These are phyloP conservation scores for Firmiana major DNA, from an alignment of 345 rosid genomes.

Conservation along the genomic window DNA sequence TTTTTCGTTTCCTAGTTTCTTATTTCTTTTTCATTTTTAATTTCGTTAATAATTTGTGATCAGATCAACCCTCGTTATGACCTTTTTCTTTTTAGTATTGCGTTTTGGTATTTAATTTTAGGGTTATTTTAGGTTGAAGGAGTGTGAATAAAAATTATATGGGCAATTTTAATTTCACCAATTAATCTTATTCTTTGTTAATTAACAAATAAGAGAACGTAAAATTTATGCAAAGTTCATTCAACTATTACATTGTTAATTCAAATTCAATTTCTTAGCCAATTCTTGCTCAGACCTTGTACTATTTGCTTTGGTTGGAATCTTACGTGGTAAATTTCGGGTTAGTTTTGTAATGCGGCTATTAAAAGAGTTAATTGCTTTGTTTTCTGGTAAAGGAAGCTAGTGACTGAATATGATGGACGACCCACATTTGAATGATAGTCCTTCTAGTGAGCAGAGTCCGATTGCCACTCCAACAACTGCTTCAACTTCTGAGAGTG, in stretches of 20 bases:
- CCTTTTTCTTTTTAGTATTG: neutral
- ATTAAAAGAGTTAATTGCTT: neutral
- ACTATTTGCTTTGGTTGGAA: neutral
- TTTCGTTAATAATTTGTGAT: neutral
- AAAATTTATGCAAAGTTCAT: neutral
- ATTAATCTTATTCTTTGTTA: neutral
- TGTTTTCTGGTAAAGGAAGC: neutral
- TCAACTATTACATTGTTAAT: neutral
- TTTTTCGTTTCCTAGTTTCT: neutral
- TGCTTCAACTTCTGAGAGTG: slow-evolving; percentile 21
- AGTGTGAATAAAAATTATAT: neutral
- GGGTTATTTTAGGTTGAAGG: neutral
- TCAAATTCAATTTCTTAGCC: neutral
- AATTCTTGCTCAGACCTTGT: neutral
- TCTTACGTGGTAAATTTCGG: neutral
- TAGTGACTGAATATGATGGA: slow-evolving; percentile 15
- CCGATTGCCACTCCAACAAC: slow-evolving; percentile 26
- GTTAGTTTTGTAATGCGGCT: neutral
- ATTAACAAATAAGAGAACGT: neutral
- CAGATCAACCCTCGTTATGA: neutral
- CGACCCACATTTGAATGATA: neutral
- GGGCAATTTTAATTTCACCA: neutral
- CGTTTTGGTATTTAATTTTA: neutral
- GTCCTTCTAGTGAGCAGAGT: slow-evolving; percentile 6
- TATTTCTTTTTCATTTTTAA: neutral